Evolutionary conservation across 2,329 filamentous ascomycete species (phyloP), one percentile per base, ranked within the genome.

Genomic region (Rhinocladiella similis): DNA sequence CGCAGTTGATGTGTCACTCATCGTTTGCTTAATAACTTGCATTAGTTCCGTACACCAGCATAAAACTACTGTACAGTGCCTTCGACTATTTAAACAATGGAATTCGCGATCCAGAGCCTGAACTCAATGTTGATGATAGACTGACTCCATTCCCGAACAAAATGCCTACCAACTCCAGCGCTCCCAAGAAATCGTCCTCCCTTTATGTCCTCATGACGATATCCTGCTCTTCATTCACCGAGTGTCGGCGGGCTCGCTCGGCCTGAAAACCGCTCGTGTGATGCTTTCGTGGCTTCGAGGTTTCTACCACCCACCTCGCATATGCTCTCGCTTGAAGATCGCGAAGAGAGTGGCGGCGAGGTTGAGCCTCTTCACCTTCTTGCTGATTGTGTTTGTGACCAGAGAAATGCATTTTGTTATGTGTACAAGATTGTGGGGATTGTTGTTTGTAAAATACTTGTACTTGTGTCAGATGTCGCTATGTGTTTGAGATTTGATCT

Each of bases 301-400:
- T 49, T 12, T 42, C 27, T 3, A 35, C 6, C 7, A 54, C 49
- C 56, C 56, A 59, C 35, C 46, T 53, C 43, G 50, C 46, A 27
- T 57, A 57, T 41, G 55, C 55, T 47, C 33, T 49, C 5, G 55
- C 55, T 25, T 53, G 39, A 18, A 57, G 55, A 36, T 57, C 55
- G 16, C 55, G 55, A 39, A 54, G n/a, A 42, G 55, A 57, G 27
- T 18, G 42, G 43, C 50, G 50, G n/a, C 39, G 20, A 25, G 46
- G 20, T 18, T 25, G 12, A 12, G 33, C 20, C 18, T 57, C 50
- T 36, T 39, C 55, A 20, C 35, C 42, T 36, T 53, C 29, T 18
- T 53, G 45, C 25, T 33, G 48, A 25, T 35, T 27, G 38, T 50
- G 25, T 38, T 33, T 54, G 35, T 50, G 55, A 9, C 46, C 36